Base-by-base conservation (phyloP, 306 rosid species). In the Crotalaria pallida region DNA sequence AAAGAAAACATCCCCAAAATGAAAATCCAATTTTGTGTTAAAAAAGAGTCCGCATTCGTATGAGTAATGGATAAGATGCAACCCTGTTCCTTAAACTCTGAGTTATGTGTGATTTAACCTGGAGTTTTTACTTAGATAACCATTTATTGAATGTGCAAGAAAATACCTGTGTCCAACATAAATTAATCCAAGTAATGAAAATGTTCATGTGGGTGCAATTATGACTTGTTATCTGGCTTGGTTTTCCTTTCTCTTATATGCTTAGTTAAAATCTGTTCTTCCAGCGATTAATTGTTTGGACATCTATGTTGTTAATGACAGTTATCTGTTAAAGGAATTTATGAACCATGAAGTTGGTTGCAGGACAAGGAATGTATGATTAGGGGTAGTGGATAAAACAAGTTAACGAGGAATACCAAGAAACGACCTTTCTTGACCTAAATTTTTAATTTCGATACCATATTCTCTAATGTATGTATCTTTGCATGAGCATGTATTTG, bases 171-270 rank as follows among this genome's bases (percentile, higher is more conserved):
- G 26, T 23, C 12, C 8, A 53, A 24, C 41, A 16, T 27, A 40
- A 65, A 34, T 36, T 36, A 21, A 66, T 17, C 59, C 0, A 13
- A 31, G 34, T 21, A 33, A 67, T 7, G 22, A 67, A 67, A 67
- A 43, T 31, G 60, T 59, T 7, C 23, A 29, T 23, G 16, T 44
- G 24, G 65, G 56, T 53, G 13, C 60, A 61, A 26, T 36, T 23
- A 57, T 21, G 11, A 43, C 34, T 51, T 24, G 7, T 58, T 73
- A 44, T 51, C 21, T 43, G 33, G 62, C 47, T 70, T 29, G 41
- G 52, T 59, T 56, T 67, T 22, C 71, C 56, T 69, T 47, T 55
- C 52, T 24, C 60, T 59, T 44, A 21, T 52, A 66, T 26, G 52
- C 8, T 21, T 23, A 5, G 75, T 47, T 31, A 34, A 58, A 55